Evolutionary conservation across 371 early-diverging fungal species (phyloP).

Genomic region (Batrachochytrium dendrobatidis): DNA sequence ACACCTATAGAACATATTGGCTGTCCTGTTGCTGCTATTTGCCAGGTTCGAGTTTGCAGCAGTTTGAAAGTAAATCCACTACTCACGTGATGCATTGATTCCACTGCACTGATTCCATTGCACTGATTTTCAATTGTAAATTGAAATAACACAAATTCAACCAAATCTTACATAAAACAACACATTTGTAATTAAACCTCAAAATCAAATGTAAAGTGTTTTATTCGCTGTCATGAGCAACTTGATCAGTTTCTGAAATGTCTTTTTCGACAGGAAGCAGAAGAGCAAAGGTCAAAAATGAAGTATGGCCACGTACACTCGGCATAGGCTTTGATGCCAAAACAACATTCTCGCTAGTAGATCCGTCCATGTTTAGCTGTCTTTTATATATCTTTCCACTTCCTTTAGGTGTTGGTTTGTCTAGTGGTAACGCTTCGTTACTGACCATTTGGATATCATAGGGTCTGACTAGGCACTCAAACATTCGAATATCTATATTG

Average conservation of each 20-base stretch:
- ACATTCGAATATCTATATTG: constrained; percentile 70
- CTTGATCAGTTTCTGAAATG: not conserved
- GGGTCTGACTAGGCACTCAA: constrained; percentile 61
- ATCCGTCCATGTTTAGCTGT: not conserved
- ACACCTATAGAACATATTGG: too few relatives aligned
- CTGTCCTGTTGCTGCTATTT: too few relatives aligned
- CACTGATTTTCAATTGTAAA: too few relatives aligned
- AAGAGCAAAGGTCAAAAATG: constrained; percentile 87
- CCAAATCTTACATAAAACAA: too few relatives aligned
- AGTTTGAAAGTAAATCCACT: too few relatives aligned
- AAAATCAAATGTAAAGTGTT: too few relatives aligned
- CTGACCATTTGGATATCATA: constrained; percentile 44
- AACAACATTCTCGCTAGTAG: constrained; percentile 10
- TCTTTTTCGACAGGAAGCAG: constrained; percentile 21
- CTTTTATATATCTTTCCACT: not conserved
- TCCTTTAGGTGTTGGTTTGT: not conserved
- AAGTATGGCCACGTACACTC: constrained; percentile 76
- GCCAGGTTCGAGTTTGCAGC: too few relatives aligned
- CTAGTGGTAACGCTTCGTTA: constrained; percentile 38
- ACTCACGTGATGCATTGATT: too few relatives aligned
- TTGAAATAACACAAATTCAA: too few relatives aligned
- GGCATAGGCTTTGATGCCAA: constrained; percentile 20
- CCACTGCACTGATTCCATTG: too few relatives aligned
- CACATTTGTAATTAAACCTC: too few relatives aligned
- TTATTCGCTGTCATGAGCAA: constrained; percentile 2